phyloP scores from a whole-genome alignment of 2,329 filamentous ascomycete genomes.

The Meredithiella fracta region DNA sequence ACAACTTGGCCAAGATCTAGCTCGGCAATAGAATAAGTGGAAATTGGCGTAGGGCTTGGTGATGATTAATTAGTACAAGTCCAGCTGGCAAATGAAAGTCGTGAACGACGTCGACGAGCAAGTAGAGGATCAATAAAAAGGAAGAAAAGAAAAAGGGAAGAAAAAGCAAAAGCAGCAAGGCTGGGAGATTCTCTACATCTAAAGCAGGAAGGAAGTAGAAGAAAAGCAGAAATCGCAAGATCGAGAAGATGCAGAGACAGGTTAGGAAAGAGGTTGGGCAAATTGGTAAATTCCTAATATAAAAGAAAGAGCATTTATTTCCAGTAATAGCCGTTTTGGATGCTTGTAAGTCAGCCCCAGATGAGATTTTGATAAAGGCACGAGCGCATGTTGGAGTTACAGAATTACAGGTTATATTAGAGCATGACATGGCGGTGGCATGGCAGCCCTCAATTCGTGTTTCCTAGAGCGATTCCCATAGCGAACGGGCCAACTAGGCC shows the following conservation, averaged over 20 bases:
- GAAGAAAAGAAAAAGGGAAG: background rate
- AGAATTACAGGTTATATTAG: background rate
- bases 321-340: background rate
- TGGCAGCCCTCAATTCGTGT: background rate
- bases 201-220: slow-evolving; percentile 1
- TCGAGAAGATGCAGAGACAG: background rate
- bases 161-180: slow-evolving; percentile 5
- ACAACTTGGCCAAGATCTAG: slow-evolving; percentile 1
- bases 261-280: background rate
- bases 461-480: too few species aligned
- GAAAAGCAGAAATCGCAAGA: background rate
- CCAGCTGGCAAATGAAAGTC: background rate
- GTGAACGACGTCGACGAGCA: background rate
- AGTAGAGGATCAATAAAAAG: background rate
- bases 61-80: background rate
- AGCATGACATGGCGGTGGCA: background rate
- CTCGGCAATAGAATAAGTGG: background rate
- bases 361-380: background rate
- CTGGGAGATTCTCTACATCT: background rate
- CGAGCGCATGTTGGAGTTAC: slow-evolving; percentile 1
- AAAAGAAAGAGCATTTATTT: background rate
- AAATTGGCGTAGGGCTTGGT: background rate
- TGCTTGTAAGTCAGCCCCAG: background rate
- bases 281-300: background rate
- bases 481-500: too few species aligned